Evolutionary conservation across 805 yeast genomes (phyloP).

Genomic region (Myxozyma neotropica): DNA sequence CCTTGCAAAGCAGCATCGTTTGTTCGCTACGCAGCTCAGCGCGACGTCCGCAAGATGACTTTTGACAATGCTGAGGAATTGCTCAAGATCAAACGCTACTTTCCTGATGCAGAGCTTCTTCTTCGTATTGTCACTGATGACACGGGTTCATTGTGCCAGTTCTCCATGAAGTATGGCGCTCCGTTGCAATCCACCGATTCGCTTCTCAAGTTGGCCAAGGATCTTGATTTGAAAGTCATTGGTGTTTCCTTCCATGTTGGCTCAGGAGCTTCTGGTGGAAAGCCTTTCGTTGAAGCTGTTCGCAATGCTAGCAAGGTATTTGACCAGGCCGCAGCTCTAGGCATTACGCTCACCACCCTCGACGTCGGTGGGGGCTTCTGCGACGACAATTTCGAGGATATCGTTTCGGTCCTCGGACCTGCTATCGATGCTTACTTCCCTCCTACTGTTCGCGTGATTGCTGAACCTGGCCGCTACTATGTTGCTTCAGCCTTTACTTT

Average conservation of each 20-base stretch:
- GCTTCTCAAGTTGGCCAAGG: slow-evolving; percentile 63
- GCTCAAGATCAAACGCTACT: slow-evolving; percentile 64
- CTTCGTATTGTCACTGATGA: slow-evolving; percentile 90
- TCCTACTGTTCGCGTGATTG: slow-evolving; percentile 57
- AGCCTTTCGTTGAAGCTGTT: slow-evolving; percentile 37
- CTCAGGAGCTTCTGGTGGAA: slow-evolving; percentile 68
- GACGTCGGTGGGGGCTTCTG: slow-evolving; percentile 96
- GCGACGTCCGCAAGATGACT: slow-evolving; percentile 70
- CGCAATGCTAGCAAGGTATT: slow-evolving; percentile 71
- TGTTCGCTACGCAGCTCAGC: slow-evolving; percentile 63
- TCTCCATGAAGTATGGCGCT: slow-evolving; percentile 90
- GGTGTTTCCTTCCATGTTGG: slow-evolving; percentile 98
- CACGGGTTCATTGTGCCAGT: slow-evolving; percentile 78
- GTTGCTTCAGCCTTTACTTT: slow-evolving; percentile 83
- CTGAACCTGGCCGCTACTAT: slow-evolving; percentile 93
- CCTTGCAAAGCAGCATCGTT: slow-evolving; percentile 88
- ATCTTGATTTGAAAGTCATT: slow-evolving; percentile 62
- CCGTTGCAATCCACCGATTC: slow-evolving; percentile 54
- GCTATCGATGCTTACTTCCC: slow-evolving; percentile 68
- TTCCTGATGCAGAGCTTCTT: slow-evolving; percentile 70
- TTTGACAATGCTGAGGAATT: slow-evolving; percentile 88
- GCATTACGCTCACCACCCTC: slow-evolving; percentile 57
- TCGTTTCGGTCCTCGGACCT: slow-evolving; percentile 58
- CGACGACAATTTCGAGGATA: slow-evolving; percentile 57
- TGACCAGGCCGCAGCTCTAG: slow-evolving; percentile 54